Conservation (phyloP, 345 rosid genomes). For the Eucalyptus microcorys region DNA sequence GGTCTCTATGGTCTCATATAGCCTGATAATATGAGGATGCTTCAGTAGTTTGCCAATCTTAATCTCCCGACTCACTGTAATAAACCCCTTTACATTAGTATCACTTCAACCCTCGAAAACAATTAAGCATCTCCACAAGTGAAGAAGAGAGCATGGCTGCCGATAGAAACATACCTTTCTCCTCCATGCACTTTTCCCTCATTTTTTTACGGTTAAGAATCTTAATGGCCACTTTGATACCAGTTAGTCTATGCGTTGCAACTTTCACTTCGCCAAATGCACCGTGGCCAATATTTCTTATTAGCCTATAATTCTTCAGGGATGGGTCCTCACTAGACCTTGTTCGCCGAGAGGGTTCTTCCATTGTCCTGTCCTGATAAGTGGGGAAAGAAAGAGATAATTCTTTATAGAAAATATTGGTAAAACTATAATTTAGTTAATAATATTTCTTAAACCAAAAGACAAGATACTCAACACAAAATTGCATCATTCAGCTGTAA, state of each 20-base stretch:
- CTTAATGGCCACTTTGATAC: conserved; percentile 93
- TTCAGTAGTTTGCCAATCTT: conserved; percentile 82
- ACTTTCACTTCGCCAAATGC: conserved; percentile 88
- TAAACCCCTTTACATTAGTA: not conserved
- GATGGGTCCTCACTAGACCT: conserved; percentile 37
- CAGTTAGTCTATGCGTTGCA: conserved; percentile 75
- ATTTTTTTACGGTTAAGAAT: conserved; percentile 83
- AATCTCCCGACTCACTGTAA: conserved; percentile 85
- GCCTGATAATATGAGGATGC: conserved; percentile 93
- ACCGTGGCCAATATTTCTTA: conserved; percentile 85
- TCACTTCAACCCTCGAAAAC: not conserved
- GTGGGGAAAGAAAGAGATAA: not conserved
- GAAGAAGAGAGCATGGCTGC: not conserved
- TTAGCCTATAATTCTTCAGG: conserved; percentile 66
- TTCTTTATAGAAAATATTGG: not conserved
- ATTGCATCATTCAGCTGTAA: not conserved
- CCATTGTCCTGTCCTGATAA: conserved; percentile 25
- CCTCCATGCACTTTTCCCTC: conserved; percentile 74
- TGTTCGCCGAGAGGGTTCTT: conserved; percentile 38
- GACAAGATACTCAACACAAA: not conserved
- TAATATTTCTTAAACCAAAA: not conserved
- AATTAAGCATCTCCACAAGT: not conserved
- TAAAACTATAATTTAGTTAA: not conserved
- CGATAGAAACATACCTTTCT: conserved; percentile 41
- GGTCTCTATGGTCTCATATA: conserved; percentile 91